A percentile compares a stretch with the other conserved stretches of the same genome.
These are phyloP conservation scores for Stenogyne calaminthoides DNA, from an alignment of 305 asterid genomes.

Conservation along the genomic window DNA sequence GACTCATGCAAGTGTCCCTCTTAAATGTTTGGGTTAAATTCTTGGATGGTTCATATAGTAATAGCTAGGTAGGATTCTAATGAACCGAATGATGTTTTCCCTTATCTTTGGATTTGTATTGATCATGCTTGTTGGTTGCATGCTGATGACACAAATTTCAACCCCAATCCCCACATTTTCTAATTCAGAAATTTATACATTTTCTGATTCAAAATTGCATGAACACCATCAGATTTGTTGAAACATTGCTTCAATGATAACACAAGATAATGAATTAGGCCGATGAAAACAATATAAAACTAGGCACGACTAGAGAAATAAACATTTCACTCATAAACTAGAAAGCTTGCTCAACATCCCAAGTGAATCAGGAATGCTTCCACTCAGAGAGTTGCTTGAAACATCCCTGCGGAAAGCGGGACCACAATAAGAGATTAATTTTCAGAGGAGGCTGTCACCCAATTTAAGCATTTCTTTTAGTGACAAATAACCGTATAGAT, in stretches of 20 bases:
- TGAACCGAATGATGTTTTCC: no score
- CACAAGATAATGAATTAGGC: slow-evolving; percentile 32
- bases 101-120: no score
- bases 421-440: slow-evolving; percentile 21
- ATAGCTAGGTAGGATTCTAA: no score
- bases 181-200: no score
- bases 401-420: slow-evolving; percentile 64
- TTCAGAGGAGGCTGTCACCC: slow-evolving; percentile 18
- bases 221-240: slow-evolving; percentile 77
- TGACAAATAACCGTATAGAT: slow-evolving; percentile 15
- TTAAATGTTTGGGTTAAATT: background rate
- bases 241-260: slow-evolving; percentile 67
- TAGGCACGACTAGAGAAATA: slow-evolving; percentile 13
- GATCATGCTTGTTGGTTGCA: no score
- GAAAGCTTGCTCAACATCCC: slow-evolving; percentile 72
- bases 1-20: no score
- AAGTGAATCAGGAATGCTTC: slow-evolving; percentile 75
- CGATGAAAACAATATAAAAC: slow-evolving; percentile 23
- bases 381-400: slow-evolving; percentile 88
- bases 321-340: slow-evolving; percentile 54
- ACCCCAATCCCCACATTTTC: no score
- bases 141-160: no score
- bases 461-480: slow-evolving; percentile 22
- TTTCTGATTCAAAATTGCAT: no score
- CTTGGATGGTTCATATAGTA: background rate